phyloP scores from a whole-genome alignment of 1,139 yeast genomes.

The Blastobotrys ciferrii region DNA sequence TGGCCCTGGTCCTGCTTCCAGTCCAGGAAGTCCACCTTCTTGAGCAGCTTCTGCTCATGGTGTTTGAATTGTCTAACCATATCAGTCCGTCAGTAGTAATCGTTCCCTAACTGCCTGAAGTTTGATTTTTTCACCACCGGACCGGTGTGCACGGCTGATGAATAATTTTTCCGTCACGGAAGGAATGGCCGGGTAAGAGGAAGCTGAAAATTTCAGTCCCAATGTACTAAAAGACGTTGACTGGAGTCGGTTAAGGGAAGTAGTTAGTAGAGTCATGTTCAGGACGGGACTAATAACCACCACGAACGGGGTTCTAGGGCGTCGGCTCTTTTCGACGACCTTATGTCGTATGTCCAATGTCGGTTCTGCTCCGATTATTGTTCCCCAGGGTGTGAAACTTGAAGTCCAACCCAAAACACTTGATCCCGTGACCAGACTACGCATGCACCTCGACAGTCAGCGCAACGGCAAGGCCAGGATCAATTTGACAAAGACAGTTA shows the following conservation, averaged over 20 bases:
- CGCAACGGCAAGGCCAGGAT: conserved; percentile 65
- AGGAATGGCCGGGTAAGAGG: not conserved
- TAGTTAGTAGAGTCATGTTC: not conserved
- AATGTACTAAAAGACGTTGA: not conserved
- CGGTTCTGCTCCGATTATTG: conserved; percentile 57
- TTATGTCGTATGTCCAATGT: conserved; percentile 37
- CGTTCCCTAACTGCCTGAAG: too few species aligned
- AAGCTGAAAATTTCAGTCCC: conserved; percentile 2
- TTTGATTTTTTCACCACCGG: not conserved
- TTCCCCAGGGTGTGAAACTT: conserved; percentile 53
- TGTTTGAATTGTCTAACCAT: conserved; percentile 93
- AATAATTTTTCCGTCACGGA: conserved; percentile 1
- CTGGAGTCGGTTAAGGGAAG: not conserved
- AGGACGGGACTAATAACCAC: not conserved
- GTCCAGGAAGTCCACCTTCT: conserved; percentile 93
- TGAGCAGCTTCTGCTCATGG: conserved; percentile 91
- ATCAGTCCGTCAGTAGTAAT: too few species aligned
- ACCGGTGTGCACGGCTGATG: conserved; percentile 3
- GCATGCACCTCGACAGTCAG: conserved; percentile 30
- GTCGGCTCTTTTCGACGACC: conserved; percentile 14
- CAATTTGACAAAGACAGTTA: conserved; percentile 57
- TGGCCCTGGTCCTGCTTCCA: conserved; percentile 98
- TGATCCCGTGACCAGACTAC: conserved; percentile 48
- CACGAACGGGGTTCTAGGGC: not conserved
- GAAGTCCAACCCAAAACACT: conserved; percentile 39